Evolutionary conservation across 306 rosid species (phyloP).

Genomic region (Arachis stenosperma): DNA sequence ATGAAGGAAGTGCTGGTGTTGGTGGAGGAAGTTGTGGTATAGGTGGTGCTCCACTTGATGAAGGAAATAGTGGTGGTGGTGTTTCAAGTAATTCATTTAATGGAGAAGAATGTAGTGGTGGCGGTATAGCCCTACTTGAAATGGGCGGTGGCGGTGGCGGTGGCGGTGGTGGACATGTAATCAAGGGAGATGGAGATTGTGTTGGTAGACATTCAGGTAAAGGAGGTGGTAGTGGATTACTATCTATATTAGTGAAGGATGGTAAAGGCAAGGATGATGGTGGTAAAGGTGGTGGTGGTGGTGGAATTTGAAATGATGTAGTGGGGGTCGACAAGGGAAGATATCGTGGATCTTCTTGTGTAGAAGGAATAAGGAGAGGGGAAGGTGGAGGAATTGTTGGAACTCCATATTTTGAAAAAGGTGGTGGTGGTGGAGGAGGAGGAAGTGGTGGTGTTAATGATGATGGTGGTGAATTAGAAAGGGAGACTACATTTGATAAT

Average conservation of each 20-base stretch:
- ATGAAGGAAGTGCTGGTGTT: constrained; percentile 16
- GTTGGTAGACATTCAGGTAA: constrained; percentile 31
- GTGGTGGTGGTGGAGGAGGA: constrained; percentile 21
- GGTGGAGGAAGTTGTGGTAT: constrained; percentile 36
- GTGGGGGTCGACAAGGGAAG: constrained; percentile 35
- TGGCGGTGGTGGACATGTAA: constrained; percentile 34
- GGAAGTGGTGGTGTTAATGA: too few species aligned
- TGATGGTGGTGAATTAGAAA: not conserved
- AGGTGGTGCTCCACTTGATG: constrained; percentile 27
- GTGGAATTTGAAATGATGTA: too few species aligned
- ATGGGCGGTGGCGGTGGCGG: not conserved
- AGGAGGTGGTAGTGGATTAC: constrained; percentile 30
- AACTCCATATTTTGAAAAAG: constrained; percentile 27
- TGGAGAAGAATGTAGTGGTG: not conserved
- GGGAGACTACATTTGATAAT: constrained; percentile 30
- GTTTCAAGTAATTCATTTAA: too few species aligned
- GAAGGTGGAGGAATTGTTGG: constrained; percentile 10
- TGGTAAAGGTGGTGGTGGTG: constrained; percentile 18
- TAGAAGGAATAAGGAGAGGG: constrained; percentile 34
- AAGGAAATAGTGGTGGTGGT: not conserved
- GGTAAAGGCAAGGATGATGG: not conserved
- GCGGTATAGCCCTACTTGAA: constrained; percentile 18
- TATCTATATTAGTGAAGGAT: not conserved
- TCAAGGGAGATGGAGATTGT: constrained; percentile 36
- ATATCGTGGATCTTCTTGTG: constrained; percentile 23